Evolutionary conservation across 306 rosid genomes (phyloP), one percentile per base, ranked within the genome.

Genomic region (Canavalia gladiata): DNA sequence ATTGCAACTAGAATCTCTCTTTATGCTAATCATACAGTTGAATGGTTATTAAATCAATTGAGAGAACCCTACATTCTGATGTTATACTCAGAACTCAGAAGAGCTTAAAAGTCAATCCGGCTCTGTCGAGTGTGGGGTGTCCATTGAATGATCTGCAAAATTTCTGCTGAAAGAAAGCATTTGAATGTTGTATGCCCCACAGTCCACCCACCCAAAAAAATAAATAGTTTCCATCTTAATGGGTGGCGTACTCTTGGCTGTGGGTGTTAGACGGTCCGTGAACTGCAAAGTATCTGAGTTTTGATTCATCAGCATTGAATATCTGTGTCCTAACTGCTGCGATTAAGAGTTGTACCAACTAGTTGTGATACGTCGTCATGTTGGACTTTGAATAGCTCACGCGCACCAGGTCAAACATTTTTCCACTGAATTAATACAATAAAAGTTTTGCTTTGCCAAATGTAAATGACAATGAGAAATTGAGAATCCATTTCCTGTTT

Each of bases 131-230:
- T 18, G 33, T 39, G 50, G 80, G 52, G 75, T 8, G 73, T 28
- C 58, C 74, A 62, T 60, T 37, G 65, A 80, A 50, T 37, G 57
- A 63, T 60, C 84, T 52, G 75, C 60, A 74, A 31, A 64, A 0
- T 13, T 30, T 68, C 28, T 67, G 75, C n/a, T 51, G 51, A 73
- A 31, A 52, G 68, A 29, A 29, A 29, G 30, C 34, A 30, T 45
- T 63, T 63, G 39, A 81, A 81, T 72, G 75, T 18, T 49, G 4
- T 72, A 65, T 46, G 60, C 28, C 39, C 68, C 69, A 46, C 49
- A 45, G 47, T 57, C 34, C 82, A 78, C 43, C 68, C 43, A 66
- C 57, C 62, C 57, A 31, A 67, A 52, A 78, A 66, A 41, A 66
- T 2, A 42, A 43, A 43, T 43, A 18, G 69, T 68, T 43, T 31